Conservation (phyloP, 192 early-diverging fungal genomes). For the Diversispora eburnea region DNA sequence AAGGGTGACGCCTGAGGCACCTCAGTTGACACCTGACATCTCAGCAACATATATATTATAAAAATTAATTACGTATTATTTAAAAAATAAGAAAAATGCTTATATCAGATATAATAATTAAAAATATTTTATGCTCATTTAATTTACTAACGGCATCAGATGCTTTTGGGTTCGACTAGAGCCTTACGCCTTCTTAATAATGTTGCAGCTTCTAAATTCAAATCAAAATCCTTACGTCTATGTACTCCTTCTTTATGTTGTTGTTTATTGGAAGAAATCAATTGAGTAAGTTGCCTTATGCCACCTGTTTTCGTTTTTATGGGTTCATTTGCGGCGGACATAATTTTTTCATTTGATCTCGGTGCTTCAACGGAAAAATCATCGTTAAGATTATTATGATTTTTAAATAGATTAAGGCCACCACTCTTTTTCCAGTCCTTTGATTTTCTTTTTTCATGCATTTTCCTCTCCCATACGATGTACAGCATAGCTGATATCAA, state of each 20-base stretch:
- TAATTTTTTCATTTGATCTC: too few species aligned
- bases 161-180: not conserved
- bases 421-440: not conserved
- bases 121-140: too few species aligned
- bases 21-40: too few species aligned
- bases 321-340: not conserved
- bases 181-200: constrained; percentile 37
- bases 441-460: constrained; percentile 31
- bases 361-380: constrained; percentile 6
- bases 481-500: constrained; percentile 74
- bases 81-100: too few species aligned
- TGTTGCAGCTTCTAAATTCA: constrained; percentile 40
- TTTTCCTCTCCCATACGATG: constrained; percentile 69
- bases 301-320: constrained; percentile 20
- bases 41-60: too few species aligned
- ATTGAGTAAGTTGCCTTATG: not conserved
- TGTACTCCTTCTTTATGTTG: not conserved
- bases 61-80: too few species aligned
- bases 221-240: constrained; percentile 32
- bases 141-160: not conserved
- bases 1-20: too few species aligned
- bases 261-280: not conserved
- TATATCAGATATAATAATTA: too few species aligned
- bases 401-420: constrained; percentile 12
- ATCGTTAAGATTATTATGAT: constrained; percentile 23